Evolutionary conservation across 225 moss, liverwort and hornwort species (phyloP).

Genomic region (Bryoerythrophyllum caledonicum): DNA sequence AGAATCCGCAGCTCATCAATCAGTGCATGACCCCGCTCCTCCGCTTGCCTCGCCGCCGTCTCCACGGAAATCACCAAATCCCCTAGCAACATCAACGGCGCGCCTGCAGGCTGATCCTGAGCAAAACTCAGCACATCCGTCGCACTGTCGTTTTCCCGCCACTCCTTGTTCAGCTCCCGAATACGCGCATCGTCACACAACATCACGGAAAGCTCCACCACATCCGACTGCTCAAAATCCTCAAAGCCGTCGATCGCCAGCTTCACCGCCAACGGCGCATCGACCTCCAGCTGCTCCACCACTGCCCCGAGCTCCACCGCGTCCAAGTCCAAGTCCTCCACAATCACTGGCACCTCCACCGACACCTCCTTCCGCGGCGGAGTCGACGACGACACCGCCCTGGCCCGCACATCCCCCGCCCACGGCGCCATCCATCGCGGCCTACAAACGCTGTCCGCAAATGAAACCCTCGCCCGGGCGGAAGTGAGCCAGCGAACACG

Average conservation of each 20-base stretch:
- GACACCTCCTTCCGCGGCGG: conserved; percentile 47
- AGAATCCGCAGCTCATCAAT: conserved; percentile 91
- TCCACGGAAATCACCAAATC: conserved; percentile 92
- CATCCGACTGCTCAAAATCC: conserved; percentile 56
- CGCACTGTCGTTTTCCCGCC: conserved; percentile 70
- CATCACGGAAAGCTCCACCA: conserved; percentile 86
- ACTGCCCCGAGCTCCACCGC: conserved; percentile 46
- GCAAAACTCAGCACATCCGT: conserved; percentile 94
- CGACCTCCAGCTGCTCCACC: conserved; percentile 80
- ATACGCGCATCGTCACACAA: conserved; percentile 76
- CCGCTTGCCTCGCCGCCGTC: conserved; percentile 85
- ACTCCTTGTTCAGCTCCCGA: conserved; percentile 71
- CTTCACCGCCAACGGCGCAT: conserved; percentile 71
- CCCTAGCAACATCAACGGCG: conserved; percentile 73
- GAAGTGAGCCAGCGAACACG: neutral
- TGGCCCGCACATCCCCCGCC: conserved; percentile 14
- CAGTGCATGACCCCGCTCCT: conserved; percentile 71
- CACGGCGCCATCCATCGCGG: conserved; percentile 8
- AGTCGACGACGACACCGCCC: conserved; percentile 33
- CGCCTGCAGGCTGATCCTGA: conserved; percentile 71
- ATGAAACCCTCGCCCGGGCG: neutral
- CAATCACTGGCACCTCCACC: conserved; percentile 58
- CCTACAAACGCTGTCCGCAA: neutral
- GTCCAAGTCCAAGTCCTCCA: conserved; percentile 44
- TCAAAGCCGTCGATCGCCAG: conserved; percentile 57